Evolutionary conservation across 495 filamentous ascomycete genomes (phyloP), one percentile per base, ranked within the genome.

Genomic region (Glonium stellatum): DNA sequence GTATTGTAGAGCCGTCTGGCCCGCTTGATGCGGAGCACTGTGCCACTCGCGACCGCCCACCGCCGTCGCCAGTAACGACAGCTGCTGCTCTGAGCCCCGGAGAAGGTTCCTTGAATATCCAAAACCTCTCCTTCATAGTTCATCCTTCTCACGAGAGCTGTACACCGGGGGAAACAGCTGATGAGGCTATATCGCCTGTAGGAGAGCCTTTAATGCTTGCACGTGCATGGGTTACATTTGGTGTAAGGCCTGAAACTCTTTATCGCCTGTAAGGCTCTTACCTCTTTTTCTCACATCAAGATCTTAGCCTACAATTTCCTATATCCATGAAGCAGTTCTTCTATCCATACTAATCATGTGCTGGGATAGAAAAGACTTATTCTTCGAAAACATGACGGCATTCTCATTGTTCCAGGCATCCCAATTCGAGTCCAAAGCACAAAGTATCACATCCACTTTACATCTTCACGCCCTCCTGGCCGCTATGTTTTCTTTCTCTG

Each of bases 311-410:
- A 37, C 18, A 50, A 19, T 19, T 19, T 27, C 23, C 22, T n/a
- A 4, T 54, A n/a, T n/a, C n/a, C n/a, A n/a, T n/a, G n/a, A n/a
- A n/a, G n/a, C n/a, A n/a, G n/a, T n/a, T n/a, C n/a, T n/a, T n/a
- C n/a, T n/a, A n/a, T n/a, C n/a, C n/a, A n/a, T n/a, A n/a, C n/a
- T n/a, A n/a, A n/a, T n/a, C 12, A 27, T 34, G 36, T 21, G 4
- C 22, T 27, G n/a, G 12, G 21, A 34, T 54, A 71, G 69, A 27
- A 64, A 70, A 46, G 54, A 63, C 11, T 50, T 59, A 1, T 72
- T 69, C 57, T 72, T 72, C 51, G 42, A 52, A 25, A 69, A 70
- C 41, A 69, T 73, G 59, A 66, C 62, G 1, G 22, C 71, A 9
- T 64, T 71, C 51, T 58, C 58, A 10, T 55, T 73, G 10, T 71